A percentile compares a stretch with the other conserved stretches of the same genome.
These are phyloP conservation scores for Shiraia sp. DNA, from an alignment of 2,329 filamentous ascomycete genomes.

Conservation along the genomic window DNA sequence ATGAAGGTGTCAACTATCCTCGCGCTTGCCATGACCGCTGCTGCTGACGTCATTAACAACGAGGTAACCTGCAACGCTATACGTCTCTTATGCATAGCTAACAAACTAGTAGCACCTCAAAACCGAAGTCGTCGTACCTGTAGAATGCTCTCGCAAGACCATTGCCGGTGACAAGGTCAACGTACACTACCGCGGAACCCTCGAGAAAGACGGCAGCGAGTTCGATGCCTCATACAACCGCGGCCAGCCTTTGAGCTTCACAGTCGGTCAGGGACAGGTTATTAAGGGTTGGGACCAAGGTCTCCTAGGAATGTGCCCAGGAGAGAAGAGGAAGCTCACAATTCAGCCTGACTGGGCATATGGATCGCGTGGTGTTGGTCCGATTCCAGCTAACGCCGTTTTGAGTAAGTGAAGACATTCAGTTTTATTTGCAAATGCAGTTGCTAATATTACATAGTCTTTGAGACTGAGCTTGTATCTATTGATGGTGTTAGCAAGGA, in stretches of 20 bases:
- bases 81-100: constrained; percentile 8
- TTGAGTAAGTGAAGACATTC: constrained; percentile 59
- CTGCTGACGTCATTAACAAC: constrained; percentile 39
- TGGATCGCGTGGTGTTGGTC: constrained; percentile 75
- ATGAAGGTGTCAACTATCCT: constrained; percentile 55
- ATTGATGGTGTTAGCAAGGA: constrained; percentile 71
- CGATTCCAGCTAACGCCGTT: constrained; percentile 83
- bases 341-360: constrained; percentile 89
- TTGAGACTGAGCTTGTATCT: constrained; percentile 85
- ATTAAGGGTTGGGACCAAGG: constrained; percentile 98
- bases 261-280: constrained; percentile 79
- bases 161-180: constrained; percentile 72
- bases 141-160: constrained; percentile 79
- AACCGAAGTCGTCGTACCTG: constrained; percentile 74
- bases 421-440: neutral
- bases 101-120: constrained; percentile 61
- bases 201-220: constrained; percentile 67
- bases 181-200: constrained; percentile 83
- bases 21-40: constrained; percentile 54
- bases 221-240: constrained; percentile 70
- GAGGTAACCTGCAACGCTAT: constrained; percentile 17
- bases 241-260: constrained; percentile 75
- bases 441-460: constrained; percentile 60
- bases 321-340: constrained; percentile 89
- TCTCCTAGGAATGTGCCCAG: constrained; percentile 91